These are phyloP conservation scores for Hypoxylon trugodes DNA, from an alignment of 495 filamentous ascomycete genomes.

Conservation along the genomic window DNA sequence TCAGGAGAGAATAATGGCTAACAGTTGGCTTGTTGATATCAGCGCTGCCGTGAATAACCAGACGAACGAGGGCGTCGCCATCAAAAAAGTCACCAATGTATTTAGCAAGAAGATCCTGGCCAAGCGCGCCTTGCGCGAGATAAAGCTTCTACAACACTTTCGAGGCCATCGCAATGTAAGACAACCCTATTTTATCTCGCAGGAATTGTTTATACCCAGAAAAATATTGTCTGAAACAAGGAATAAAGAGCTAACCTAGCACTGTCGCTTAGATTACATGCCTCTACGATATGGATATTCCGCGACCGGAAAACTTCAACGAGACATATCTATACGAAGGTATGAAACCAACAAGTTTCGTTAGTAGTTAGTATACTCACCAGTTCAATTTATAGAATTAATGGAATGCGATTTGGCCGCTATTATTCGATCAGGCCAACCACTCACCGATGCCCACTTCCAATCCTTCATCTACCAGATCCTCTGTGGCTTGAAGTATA, in stretches of 20 bases:
- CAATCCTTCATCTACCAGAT: slow-evolving; percentile 97
- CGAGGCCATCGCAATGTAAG: slow-evolving; percentile 73
- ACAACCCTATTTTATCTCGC: neutral
- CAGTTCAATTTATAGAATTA: slow-evolving; percentile 68
- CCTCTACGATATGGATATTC: slow-evolving; percentile 99
- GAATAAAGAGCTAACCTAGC: slow-evolving; percentile 3
- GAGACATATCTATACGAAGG: slow-evolving; percentile 99
- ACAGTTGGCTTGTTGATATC: slow-evolving; percentile 23
- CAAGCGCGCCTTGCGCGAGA: slow-evolving; percentile 96
- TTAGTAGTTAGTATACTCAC: slow-evolving; percentile 1
- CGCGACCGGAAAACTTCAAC: slow-evolving; percentile 97
- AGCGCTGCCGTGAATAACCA: slow-evolving; percentile 92
- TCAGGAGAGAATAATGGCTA: slow-evolving; percentile 16
- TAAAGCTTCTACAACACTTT: slow-evolving; percentile 98
- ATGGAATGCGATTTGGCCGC: slow-evolving; percentile 99
- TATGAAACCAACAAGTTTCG: slow-evolving; percentile 47
- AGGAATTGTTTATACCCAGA: neutral
- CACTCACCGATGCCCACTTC: slow-evolving; percentile 94
- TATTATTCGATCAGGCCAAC: slow-evolving; percentile 96
- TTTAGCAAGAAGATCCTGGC: slow-evolving; percentile 99
- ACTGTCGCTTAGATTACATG: slow-evolving; percentile 81
- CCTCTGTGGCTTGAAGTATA: slow-evolving; percentile 95
- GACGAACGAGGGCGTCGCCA: slow-evolving; percentile 94
- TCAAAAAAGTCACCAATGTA: slow-evolving; percentile 99
- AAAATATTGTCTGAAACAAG: neutral